These are phyloP conservation scores for Brassica cretica DNA, from an alignment of 345 rosid species.

Conservation along the genomic window DNA sequence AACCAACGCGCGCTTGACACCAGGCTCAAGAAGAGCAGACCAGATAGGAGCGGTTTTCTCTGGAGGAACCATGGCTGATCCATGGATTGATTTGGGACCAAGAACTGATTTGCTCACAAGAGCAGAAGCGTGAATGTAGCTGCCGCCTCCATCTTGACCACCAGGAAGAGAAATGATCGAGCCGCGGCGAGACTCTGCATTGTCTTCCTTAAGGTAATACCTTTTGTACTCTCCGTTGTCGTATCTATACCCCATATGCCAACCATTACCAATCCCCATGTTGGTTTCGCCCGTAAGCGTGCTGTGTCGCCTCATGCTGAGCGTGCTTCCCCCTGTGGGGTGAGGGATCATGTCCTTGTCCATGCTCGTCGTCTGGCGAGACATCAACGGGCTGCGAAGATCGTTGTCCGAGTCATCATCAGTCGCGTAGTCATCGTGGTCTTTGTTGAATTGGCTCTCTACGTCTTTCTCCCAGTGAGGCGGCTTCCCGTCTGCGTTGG, in stretches of 20 bases:
- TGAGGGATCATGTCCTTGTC: constrained; percentile 75
- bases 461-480: constrained; percentile 65
- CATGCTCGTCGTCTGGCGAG: constrained; percentile 82
- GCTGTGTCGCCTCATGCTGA: constrained; percentile 68
- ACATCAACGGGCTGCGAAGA: constrained; percentile 81
- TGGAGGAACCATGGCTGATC: constrained; percentile 83
- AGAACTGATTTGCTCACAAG: constrained; percentile 77
- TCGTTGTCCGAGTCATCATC: constrained; percentile 75
- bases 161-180: constrained; percentile 77
- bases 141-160: constrained; percentile 66
- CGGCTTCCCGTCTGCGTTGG: constrained; percentile 52
- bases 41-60: constrained; percentile 62
- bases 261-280: constrained; percentile 91
- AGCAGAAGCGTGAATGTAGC: constrained; percentile 85
- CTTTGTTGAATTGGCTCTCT: constrained; percentile 72
- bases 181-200: constrained; percentile 69
- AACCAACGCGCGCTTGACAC: constrained; percentile 76
- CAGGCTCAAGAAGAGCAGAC: constrained; percentile 86
- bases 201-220: constrained; percentile 82
- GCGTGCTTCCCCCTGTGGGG: constrained; percentile 58
- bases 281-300: constrained; percentile 69
- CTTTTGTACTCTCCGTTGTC: constrained; percentile 78
- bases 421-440: constrained; percentile 59
- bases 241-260: constrained; percentile 98
- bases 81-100: constrained; percentile 63